Conservation (phyloP, 306 rosid genomes). For the Pyrus pyrifolia region DNA sequence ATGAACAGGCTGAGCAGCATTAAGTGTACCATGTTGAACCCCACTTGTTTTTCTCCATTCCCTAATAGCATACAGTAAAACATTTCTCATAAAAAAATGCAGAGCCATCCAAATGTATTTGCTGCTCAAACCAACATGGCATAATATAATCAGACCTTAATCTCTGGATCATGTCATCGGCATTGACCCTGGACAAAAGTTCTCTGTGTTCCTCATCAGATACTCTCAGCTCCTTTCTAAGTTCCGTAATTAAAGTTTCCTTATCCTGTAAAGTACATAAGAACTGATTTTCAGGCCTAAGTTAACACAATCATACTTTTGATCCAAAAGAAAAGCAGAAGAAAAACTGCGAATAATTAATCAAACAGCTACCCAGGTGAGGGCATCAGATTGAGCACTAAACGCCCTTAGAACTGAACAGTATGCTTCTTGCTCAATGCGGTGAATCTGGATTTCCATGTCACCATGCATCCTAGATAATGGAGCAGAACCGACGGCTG, state of each 20-base stretch:
- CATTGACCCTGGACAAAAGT: constrained; percentile 41
- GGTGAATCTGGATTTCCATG: constrained; percentile 52
- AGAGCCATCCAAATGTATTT: background rate
- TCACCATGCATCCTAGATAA: constrained; percentile 33
- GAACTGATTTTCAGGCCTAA: background rate
- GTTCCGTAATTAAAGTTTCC: constrained; percentile 45
- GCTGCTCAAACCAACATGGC: constrained; percentile 6
- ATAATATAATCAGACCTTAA: constrained; percentile 33
- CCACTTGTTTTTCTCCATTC: constrained; percentile 89
- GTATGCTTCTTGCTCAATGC: constrained; percentile 48
- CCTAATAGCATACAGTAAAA: constrained; percentile 31
- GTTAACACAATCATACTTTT: background rate
- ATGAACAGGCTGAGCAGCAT: constrained; percentile 65
- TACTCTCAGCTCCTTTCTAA: constrained; percentile 49
- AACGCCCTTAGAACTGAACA: constrained; percentile 47
- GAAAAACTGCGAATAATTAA: background rate
- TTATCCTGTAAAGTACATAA: constrained; percentile 30
- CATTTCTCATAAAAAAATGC: constrained; percentile 9
- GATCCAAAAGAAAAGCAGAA: background rate
- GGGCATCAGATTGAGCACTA: constrained; percentile 55
- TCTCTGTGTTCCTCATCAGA: constrained; percentile 55
- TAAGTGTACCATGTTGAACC: constrained; percentile 52
- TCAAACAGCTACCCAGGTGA: constrained; percentile 41
- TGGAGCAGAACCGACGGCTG: constrained; percentile 29
- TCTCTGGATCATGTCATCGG: constrained; percentile 40